These are phyloP conservation scores for Agapanthus africanus DNA, from an alignment of 106 monocot species.

Conservation along the genomic window DNA sequence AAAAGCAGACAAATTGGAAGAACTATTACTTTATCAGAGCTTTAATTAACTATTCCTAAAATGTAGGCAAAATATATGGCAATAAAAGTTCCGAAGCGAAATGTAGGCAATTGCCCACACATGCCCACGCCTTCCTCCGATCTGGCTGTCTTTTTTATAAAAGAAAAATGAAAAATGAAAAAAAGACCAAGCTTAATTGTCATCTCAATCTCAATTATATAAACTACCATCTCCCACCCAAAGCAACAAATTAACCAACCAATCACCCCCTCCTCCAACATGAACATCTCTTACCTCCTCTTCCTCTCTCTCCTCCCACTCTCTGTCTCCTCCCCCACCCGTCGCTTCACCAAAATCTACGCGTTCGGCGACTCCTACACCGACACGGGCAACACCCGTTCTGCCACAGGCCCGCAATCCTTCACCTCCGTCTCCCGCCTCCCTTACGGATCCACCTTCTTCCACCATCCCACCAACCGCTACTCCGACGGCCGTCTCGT, in stretches of 20 bases:
- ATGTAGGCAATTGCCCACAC: no score
- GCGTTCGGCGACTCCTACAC: slow-evolving; percentile 94
- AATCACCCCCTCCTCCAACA: neutral
- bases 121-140: no score
- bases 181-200: no score
- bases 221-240: neutral
- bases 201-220: neutral
- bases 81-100: no score
- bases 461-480: slow-evolving; percentile 73
- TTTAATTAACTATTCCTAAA: no score
- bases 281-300: slow-evolving; percentile 2
- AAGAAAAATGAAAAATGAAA: no score
- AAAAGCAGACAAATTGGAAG: no score
- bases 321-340: slow-evolving; percentile 1
- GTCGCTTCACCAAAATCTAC: slow-evolving; percentile 57
- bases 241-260: neutral
- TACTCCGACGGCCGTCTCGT: slow-evolving; percentile 93
- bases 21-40: no score
- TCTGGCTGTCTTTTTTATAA: no score
- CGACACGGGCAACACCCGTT: slow-evolving; percentile 84
- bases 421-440: slow-evolving; percentile 64
- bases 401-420: slow-evolving; percentile 42
- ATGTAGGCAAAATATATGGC: no score
- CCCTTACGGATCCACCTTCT: slow-evolving; percentile 85
- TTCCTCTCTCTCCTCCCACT: slow-evolving; percentile 14